Conservation (phyloP, 441 rosid genomes). For the Populus tomentosa region DNA sequence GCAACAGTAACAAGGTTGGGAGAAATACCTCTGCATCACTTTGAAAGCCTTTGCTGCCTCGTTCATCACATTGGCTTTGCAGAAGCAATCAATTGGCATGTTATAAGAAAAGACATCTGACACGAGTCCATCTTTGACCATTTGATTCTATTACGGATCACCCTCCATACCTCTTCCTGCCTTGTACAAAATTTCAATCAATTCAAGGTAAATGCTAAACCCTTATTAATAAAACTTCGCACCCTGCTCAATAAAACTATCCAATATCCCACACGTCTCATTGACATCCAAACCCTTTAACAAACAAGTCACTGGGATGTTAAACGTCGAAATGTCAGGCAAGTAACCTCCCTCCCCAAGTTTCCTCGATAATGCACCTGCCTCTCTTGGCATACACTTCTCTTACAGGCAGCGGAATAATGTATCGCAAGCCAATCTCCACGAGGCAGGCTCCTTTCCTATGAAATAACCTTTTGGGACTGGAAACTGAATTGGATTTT, state of each 20-base stretch:
- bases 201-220: slow-evolving; percentile 45
- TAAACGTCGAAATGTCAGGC: slow-evolving; percentile 55
- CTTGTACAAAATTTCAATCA: slow-evolving; percentile 56
- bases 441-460: slow-evolving; percentile 42
- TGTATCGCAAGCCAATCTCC: slow-evolving; percentile 53
- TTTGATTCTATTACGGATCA: slow-evolving; percentile 43
- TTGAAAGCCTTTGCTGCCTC: slow-evolving; percentile 40
- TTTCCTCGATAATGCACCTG: slow-evolving; percentile 49
- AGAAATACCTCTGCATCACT: slow-evolving; percentile 56
- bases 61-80: slow-evolving; percentile 52
- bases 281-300: slow-evolving; percentile 50
- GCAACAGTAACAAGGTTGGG: slow-evolving; percentile 67
- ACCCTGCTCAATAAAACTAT: slow-evolving; percentile 45
- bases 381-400: slow-evolving; percentile 66
- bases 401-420: slow-evolving; percentile 59
- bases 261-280: slow-evolving; percentile 59
- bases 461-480: slow-evolving; percentile 25
- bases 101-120: slow-evolving; percentile 58
- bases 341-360: slow-evolving; percentile 42
- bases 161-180: slow-evolving; percentile 43
- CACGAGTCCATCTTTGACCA: slow-evolving; percentile 44
- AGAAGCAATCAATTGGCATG: slow-evolving; percentile 68
- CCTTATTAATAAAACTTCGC: slow-evolving; percentile 36
- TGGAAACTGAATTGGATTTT: slow-evolving; percentile 6
- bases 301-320: slow-evolving; percentile 54